Evolutionary conservation across 1,139 yeast species (phyloP).

Genomic region (Spencermartinsiella ligniputridi): DNA sequence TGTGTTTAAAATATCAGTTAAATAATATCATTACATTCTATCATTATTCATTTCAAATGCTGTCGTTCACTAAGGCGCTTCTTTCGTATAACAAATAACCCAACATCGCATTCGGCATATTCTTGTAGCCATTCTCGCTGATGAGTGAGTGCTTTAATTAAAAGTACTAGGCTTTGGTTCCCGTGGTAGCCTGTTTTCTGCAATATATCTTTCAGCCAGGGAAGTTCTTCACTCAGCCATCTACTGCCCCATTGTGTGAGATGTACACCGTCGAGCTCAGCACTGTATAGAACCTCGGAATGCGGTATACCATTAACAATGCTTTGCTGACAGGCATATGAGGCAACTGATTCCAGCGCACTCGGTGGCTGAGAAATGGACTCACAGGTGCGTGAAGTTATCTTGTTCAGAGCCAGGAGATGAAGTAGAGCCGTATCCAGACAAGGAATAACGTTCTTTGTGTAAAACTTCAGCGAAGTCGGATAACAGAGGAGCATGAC

Average conservation of each 20-base stretch:
- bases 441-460: constrained; percentile 22
- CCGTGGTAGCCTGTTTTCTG: constrained; percentile 15
- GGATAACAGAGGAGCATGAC: constrained; percentile 26
- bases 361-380: constrained; percentile 23
- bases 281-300: constrained; percentile 17
- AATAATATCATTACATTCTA: not conserved
- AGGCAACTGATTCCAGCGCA: constrained; percentile 12
- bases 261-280: constrained; percentile 12
- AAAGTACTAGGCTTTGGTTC: constrained; percentile 11
- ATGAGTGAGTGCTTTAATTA: not conserved
- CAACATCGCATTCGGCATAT: constrained; percentile 2
- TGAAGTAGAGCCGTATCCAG: constrained; percentile 26
- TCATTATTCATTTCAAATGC: not conserved
- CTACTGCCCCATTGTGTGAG: constrained; percentile 25
- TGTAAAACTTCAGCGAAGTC: constrained; percentile 22
- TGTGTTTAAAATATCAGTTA: not conserved
- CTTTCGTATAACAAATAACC: constrained; percentile 1
- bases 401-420: constrained; percentile 25
- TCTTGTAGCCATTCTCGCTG: constrained; percentile 1
- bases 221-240: constrained; percentile 25
- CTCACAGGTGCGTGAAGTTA: constrained; percentile 27
- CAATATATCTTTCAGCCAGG: constrained; percentile 20
- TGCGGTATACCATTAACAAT: constrained; percentile 14
- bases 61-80: not conserved
- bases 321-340: constrained; percentile 17